A percentile compares a stretch with the other conserved stretches of the same genome.
phyloP scores from a whole-genome alignment of 768 basidiomycete species.

The Pleurotus eryngii region DNA sequence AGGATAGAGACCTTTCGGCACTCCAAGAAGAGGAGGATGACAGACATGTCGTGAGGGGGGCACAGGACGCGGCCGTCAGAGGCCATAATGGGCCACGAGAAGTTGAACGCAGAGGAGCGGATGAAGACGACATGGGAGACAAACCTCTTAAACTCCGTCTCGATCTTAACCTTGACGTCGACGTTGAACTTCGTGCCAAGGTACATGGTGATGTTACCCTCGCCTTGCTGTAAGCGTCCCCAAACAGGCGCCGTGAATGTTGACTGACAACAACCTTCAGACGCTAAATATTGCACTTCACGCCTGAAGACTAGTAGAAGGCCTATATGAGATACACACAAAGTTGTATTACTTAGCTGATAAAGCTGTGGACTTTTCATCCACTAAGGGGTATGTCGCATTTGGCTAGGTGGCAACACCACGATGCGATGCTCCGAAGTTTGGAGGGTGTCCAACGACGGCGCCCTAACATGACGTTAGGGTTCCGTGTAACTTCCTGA shows the following conservation, averaged over 20 bases:
- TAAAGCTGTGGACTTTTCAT: too few species aligned
- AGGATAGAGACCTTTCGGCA: not conserved
- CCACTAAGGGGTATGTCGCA: too few species aligned
- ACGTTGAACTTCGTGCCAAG: slow-evolving; percentile 11
- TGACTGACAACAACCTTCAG: not conserved
- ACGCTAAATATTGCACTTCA: not conserved
- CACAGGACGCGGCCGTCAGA: not conserved
- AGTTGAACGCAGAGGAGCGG: not conserved
- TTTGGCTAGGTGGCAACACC: too few species aligned
- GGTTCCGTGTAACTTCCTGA: too few species aligned
- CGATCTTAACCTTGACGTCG: slow-evolving; percentile 13
- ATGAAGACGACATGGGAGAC: slow-evolving; percentile 7
- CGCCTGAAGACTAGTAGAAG: too few species aligned
- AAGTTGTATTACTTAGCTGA: too few species aligned
- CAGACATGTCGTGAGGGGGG: not conserved
- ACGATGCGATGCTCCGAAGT: too few species aligned
- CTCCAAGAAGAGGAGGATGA: not conserved
- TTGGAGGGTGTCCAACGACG: too few species aligned
- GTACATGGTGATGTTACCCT: slow-evolving; percentile 15
- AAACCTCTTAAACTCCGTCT: slow-evolving; percentile 12
- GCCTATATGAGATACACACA: too few species aligned
- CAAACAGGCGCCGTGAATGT: too few species aligned
- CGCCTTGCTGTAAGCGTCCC: slow-evolving; percentile 11
- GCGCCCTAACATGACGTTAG: too few species aligned
- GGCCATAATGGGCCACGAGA: not conserved